phyloP scores from a whole-genome alignment of 495 filamentous ascomycete genomes.

The Neurospora sp. region DNA sequence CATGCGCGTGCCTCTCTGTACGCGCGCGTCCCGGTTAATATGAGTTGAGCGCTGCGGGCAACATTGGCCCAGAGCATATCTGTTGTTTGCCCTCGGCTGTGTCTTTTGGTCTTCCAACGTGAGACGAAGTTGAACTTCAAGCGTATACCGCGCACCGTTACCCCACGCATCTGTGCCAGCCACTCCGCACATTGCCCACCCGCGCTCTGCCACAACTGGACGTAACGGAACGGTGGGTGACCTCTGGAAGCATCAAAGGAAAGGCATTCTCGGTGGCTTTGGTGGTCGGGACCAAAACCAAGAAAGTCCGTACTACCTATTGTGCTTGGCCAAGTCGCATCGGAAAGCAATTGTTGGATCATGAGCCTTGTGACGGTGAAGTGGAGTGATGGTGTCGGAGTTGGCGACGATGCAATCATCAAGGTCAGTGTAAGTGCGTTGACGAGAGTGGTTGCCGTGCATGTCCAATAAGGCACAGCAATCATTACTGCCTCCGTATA shows the following conservation, averaged over 20 bases:
- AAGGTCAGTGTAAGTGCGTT: not conserved
- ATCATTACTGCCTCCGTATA: not conserved
- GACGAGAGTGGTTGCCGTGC: not conserved
- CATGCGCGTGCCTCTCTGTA: not conserved
- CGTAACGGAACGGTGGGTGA: not conserved
- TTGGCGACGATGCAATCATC: not conserved
- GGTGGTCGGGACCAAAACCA: not conserved
- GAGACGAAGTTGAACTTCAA: not conserved
- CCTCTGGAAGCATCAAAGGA: not conserved
- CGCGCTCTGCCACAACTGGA: not conserved
- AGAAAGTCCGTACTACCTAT: not conserved
- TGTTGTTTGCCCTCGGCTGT: not conserved
- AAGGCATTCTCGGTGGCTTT: not conserved
- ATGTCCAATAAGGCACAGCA: not conserved
- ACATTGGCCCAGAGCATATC: not conserved
- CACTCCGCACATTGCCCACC: not conserved
- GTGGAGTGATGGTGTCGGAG: not conserved
- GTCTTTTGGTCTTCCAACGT: not conserved
- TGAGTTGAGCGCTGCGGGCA: not conserved
- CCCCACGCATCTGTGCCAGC: not conserved
- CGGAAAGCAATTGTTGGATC: not conserved
- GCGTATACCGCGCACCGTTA: not conserved
- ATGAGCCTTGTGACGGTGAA: not conserved
- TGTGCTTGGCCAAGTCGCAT: not conserved
- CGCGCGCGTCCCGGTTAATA: not conserved